Evolutionary conservation across 306 rosid species (phyloP).

Genomic region (Corylus avellana): DNA sequence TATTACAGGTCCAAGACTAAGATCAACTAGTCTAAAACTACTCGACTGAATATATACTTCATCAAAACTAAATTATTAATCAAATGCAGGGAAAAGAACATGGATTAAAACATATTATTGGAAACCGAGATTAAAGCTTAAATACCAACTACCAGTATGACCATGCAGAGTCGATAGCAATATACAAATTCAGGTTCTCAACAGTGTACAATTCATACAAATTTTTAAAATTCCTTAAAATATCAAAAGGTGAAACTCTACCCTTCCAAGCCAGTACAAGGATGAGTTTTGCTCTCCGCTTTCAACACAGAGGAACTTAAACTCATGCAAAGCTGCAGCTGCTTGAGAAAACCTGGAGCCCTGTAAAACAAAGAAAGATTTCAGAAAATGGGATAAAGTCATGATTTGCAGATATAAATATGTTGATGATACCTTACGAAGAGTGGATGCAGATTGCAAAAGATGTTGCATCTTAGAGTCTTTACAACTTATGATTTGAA

Average conservation of each 20-base stretch:
- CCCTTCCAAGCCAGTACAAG: conserved; percentile 92
- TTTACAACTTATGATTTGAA: conserved; percentile 70
- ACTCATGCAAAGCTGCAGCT: conserved; percentile 87
- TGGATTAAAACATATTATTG: background rate
- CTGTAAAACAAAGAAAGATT: conserved; percentile 46
- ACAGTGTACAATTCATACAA: background rate
- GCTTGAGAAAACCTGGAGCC: conserved; percentile 93
- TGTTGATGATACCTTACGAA: conserved; percentile 66
- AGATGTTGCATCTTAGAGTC: conserved; percentile 71
- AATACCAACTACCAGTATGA: background rate
- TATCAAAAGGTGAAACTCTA: conserved; percentile 22
- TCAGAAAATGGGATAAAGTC: conserved; percentile 28
- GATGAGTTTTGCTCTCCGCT: conserved; percentile 56
- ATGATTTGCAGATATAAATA: conserved; percentile 18
- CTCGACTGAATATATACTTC: background rate
- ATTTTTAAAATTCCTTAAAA: background rate
- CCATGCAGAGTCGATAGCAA: background rate
- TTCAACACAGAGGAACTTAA: conserved; percentile 68
- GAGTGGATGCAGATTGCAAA: conserved; percentile 79
- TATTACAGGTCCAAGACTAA: background rate
- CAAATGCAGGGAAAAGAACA: background rate
- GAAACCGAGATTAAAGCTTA: background rate
- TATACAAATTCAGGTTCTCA: background rate
- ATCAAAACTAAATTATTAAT: background rate
- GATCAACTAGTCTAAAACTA: background rate